Percentiles rank a stretch among this genome's conserved stretches.
These are phyloP conservation scores for Tulasnella sp. DNA, from an alignment of 768 basidiomycete species.

Conservation along the genomic window DNA sequence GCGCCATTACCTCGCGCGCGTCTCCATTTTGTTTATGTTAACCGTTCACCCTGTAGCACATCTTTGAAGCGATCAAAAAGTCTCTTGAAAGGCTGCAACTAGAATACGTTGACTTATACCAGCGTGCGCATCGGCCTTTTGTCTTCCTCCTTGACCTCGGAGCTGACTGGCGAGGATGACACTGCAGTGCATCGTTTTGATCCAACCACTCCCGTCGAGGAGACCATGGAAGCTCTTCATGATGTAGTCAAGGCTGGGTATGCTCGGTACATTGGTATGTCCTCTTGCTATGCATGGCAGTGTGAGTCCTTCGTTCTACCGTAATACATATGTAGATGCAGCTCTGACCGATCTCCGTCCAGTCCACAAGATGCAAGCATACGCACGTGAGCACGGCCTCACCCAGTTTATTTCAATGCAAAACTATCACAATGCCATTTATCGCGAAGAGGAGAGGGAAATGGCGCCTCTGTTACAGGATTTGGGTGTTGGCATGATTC, in stretches of 20 bases:
- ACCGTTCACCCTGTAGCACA: slow-evolving; percentile 38
- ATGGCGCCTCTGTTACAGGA: slow-evolving; percentile 12
- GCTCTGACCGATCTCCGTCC: not conserved
- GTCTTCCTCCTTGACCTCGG: not conserved
- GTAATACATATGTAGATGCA: no score
- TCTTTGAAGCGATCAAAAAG: slow-evolving; percentile 46
- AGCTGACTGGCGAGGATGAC: not conserved
- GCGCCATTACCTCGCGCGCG: no score
- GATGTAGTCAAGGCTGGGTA: slow-evolving; percentile 50
- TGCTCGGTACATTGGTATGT: slow-evolving; percentile 42
- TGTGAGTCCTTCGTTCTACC: not conserved
- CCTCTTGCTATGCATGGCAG: slow-evolving; percentile 24
- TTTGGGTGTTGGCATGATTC: slow-evolving; percentile 33
- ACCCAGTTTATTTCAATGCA: slow-evolving; percentile 18
- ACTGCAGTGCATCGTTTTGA: slow-evolving; percentile 39
- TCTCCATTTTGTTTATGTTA: not conserved
- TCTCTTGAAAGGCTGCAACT: slow-evolving; percentile 42
- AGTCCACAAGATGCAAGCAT: slow-evolving; percentile 22
- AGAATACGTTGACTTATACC: slow-evolving; percentile 47
- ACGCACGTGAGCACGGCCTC: slow-evolving; percentile 26
- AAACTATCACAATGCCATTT: slow-evolving; percentile 16
- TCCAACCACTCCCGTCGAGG: slow-evolving; percentile 45
- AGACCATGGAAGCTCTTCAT: slow-evolving; percentile 31
- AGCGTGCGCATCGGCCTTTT: slow-evolving; percentile 36
- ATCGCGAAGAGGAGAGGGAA: slow-evolving; percentile 26